These are phyloP conservation scores for Austropuccinia psidii DNA, from an alignment of 1,284 basidiomycete species.

Conservation along the genomic window DNA sequence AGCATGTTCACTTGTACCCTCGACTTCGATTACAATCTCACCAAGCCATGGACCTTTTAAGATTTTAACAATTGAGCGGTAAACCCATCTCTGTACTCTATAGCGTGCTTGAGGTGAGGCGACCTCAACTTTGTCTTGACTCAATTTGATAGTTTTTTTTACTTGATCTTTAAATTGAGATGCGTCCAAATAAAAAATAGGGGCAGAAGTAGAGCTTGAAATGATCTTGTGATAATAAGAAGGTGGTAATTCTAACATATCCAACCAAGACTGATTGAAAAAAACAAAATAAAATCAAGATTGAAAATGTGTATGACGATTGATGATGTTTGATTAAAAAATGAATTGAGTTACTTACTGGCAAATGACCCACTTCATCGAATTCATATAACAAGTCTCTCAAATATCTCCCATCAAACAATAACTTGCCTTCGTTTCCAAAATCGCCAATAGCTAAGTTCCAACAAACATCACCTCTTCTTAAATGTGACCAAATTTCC, in stretches of 20 bases:
- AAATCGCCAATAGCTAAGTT: constrained; percentile 47
- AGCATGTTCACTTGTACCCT: constrained; percentile 44
- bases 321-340: not conserved
- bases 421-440: constrained; percentile 42
- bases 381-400: constrained; percentile 46
- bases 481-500: constrained; percentile 45
- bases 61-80: constrained; percentile 46
- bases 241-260: constrained; percentile 47
- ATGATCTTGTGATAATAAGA: constrained; percentile 49
- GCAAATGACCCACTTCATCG: constrained; percentile 49
- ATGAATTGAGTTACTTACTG: constrained; percentile 37
- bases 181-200: constrained; percentile 29
- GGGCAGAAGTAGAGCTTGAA: constrained; percentile 41
- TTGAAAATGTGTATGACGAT: not conserved
- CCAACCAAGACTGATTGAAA: constrained; percentile 44
- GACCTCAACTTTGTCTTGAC: constrained; percentile 48
- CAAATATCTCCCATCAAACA: constrained; percentile 48
- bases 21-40: constrained; percentile 41
- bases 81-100: constrained; percentile 49
- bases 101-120: constrained; percentile 47
- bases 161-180: constrained; percentile 41
- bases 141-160: constrained; percentile 46
- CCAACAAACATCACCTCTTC: constrained; percentile 48
- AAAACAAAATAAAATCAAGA: not conserved
- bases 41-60: constrained; percentile 40